Percentiles rank a stretch among this genome's conserved stretches.
These are phyloP conservation scores for Leucogyrophana mollusca DNA, from an alignment of 768 basidiomycete genomes.

Conservation along the genomic window DNA sequence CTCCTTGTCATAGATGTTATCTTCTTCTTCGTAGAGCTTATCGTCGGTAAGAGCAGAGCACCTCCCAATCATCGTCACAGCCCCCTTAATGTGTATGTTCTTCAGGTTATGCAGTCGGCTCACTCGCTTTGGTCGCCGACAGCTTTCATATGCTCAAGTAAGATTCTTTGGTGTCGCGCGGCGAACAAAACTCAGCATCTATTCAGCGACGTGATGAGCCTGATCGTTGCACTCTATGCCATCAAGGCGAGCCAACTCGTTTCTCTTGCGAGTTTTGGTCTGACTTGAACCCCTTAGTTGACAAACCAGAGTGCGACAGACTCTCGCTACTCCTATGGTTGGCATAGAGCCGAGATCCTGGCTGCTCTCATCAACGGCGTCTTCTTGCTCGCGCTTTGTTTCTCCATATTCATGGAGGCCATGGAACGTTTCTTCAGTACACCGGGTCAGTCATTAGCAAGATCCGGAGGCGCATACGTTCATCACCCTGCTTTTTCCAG, in stretches of 20 bases:
- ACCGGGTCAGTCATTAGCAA: slow-evolving; percentile 50
- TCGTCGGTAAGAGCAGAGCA: slow-evolving; percentile 54
- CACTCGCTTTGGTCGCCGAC: slow-evolving; percentile 93
- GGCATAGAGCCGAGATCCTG: slow-evolving; percentile 96
- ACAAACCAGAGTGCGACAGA: slow-evolving; percentile 57
- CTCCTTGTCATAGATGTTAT: slow-evolving; percentile 81
- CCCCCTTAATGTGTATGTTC: slow-evolving; percentile 11
- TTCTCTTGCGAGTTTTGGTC: slow-evolving; percentile 8
- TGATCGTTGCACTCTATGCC: slow-evolving; percentile 93
- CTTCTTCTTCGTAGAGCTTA: slow-evolving; percentile 87
- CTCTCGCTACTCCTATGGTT: slow-evolving; percentile 94
- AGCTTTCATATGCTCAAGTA: slow-evolving; percentile 99
- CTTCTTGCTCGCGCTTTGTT: slow-evolving; percentile 94
- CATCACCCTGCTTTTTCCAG: slow-evolving; percentile 36
- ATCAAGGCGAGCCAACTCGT: slow-evolving; percentile 55
- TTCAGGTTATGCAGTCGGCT: slow-evolving; percentile 91
- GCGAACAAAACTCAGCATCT: slow-evolving; percentile 10
- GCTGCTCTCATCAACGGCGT: slow-evolving; percentile 96
- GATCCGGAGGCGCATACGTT: no score
- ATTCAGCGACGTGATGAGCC: slow-evolving; percentile 90
- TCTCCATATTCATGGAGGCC: slow-evolving; percentile 93
- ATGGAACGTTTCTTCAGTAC: slow-evolving; percentile 85
- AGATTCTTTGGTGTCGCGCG: slow-evolving; percentile 21
- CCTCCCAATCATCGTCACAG: slow-evolving; percentile 8
- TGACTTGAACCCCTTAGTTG: slow-evolving; percentile 44